A percentile compares a stretch with the other conserved stretches of the same genome.
Evolutionary conservation across 768 basidiomycete genomes (phyloP).

Genomic region (Cystobasidium tubakii): DNA sequence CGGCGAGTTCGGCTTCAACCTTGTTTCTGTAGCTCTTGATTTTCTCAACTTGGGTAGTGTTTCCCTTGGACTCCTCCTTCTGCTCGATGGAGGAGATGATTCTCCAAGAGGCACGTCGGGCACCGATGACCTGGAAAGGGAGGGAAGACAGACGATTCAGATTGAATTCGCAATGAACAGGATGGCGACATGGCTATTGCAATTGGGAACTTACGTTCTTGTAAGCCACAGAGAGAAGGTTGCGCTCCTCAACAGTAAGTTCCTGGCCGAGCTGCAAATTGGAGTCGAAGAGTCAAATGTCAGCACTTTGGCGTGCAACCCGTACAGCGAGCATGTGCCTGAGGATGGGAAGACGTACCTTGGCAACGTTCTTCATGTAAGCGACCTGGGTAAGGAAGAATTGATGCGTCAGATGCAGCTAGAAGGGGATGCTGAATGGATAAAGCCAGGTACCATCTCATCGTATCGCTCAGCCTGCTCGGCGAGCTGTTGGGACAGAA

Average conservation of each 20-base stretch:
- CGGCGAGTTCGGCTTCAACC: slow-evolving; percentile 91
- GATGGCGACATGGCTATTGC: no score
- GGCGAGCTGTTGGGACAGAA: not conserved
- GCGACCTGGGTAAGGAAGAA: slow-evolving; percentile 79
- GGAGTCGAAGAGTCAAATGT: not conserved
- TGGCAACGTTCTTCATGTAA: slow-evolving; percentile 96
- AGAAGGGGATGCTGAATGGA: not conserved
- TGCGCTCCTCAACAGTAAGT: slow-evolving; percentile 96
- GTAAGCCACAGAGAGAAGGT: slow-evolving; percentile 94
- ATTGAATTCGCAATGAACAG: not conserved
- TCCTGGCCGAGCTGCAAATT: slow-evolving; percentile 79
- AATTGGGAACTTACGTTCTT: slow-evolving; percentile 64
- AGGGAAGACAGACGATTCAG: not conserved
- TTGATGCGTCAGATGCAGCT: slow-evolving; percentile 45
- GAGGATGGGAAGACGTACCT: slow-evolving; percentile 15
- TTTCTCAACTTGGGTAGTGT: slow-evolving; percentile 28
- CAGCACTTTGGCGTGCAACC: not conserved
- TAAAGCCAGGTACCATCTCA: slow-evolving; percentile 55
- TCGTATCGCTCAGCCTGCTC: slow-evolving; percentile 95
- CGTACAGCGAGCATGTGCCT: no score
- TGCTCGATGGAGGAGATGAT: slow-evolving; percentile 98
- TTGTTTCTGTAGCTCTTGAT: slow-evolving; percentile 71
- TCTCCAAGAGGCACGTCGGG: slow-evolving; percentile 94
- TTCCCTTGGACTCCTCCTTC: slow-evolving; percentile 68
- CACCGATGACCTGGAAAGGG: slow-evolving; percentile 65